Base-by-base conservation (phyloP, 1,139 yeast species). In the Groenewaldozyma auringiensis region DNA sequence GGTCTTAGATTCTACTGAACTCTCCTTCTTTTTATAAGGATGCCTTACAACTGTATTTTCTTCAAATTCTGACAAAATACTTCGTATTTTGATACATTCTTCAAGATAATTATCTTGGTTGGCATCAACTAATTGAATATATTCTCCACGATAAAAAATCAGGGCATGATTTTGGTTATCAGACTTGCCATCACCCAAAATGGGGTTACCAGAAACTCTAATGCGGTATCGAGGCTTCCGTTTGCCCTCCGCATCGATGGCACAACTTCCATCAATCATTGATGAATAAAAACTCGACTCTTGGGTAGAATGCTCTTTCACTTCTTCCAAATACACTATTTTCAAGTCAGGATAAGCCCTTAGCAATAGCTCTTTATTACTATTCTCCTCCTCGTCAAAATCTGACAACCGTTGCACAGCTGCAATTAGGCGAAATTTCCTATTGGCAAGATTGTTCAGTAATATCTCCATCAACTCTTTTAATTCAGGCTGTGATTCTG, bases 31-130 rank as follows among this genome's bases (percentile, higher is more conserved):
- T 1, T 47, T 49, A 38, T 58, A 65, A 36, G 55, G 57, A 35
- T 57, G 60, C 13, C 53, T 43, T 13, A 64, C 63, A 18, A 55
- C 56, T 8, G 55, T 67, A 53, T 66, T 59, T 54, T 83, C 89
- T 57, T 86, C 95, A 64, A 87, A 87, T 55, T 86, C 95, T 1
- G 87, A 75, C 22, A 86, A 63, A 2, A 85, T 78, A 3, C 88
- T 79, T 53, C 94, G 75, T 33, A 86, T 83, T 61, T 86, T 86
- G 50, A 86, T 62, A 56, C 95, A 86, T 59, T 86, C 95, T 58
- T 86, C 95, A 25, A 86, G 59, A 59, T 86, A 86, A 59, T 86
- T 84, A 60, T 86, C 95, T 60, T 86, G 95, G 54, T 86, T 86
- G 0, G 95, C 92, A 65, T 86, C 95, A 40, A 86, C 78, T 1